Conservation (phyloP, 441 rosid genomes). For the Erodium moschatum region DNA sequence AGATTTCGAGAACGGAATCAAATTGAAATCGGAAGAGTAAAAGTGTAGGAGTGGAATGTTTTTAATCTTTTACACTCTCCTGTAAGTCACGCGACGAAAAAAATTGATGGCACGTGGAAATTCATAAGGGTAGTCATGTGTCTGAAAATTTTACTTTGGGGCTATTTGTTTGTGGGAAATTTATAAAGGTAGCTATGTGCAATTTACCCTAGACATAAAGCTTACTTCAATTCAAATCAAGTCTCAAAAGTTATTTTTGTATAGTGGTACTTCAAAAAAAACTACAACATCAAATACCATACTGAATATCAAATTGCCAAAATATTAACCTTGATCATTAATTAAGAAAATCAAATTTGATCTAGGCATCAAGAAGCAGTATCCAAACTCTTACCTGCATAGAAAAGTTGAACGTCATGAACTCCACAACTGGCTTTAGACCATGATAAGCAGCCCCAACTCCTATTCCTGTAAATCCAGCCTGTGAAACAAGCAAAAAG, state of each 20-base stretch:
- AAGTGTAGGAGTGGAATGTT: no score
- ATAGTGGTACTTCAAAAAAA: not conserved
- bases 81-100: no score
- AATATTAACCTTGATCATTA: not conserved
- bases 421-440: slow-evolving; percentile 79
- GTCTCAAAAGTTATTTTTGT: not conserved
- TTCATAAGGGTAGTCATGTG: no score
- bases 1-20: no score
- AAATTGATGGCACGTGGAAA: no score
- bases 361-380: not conserved
- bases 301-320: not conserved
- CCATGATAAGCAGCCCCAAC: slow-evolving; percentile 97
- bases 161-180: no score
- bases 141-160: no score
- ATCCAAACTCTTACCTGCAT: slow-evolving; percentile 54
- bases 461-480: slow-evolving; percentile 96
- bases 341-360: not conserved
- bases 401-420: slow-evolving; percentile 42
- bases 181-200: no score
- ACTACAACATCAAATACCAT: not conserved
- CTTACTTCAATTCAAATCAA: not conserved
- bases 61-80: no score
- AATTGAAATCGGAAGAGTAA: no score
- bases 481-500: slow-evolving; percentile 35
- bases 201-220: not conserved